phyloP scores from a whole-genome alignment of 257 asterid species.

The Rehmannia glutinosa region DNA sequence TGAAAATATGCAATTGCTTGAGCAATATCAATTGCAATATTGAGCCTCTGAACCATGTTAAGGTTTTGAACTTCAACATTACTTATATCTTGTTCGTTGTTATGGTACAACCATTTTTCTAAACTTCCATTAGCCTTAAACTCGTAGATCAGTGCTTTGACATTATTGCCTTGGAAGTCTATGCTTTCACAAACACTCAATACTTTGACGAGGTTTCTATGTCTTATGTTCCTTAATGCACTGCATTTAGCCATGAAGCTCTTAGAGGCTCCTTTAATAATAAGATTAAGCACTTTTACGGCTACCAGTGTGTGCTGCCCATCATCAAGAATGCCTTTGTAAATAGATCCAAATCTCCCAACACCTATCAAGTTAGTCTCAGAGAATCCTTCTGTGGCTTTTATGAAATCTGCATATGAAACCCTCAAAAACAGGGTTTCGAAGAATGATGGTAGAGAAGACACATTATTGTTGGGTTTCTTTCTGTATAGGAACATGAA shows the following conservation, averaged over 20 bases:
- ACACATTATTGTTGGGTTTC: background rate
- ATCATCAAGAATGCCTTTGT: conserved; percentile 18
- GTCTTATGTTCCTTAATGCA: conserved; percentile 19
- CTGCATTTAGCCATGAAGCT: conserved; percentile 27
- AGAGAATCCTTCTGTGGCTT: background rate
- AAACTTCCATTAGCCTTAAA: no score
- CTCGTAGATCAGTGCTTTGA: conserved; percentile 29
- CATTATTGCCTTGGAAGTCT: conserved; percentile 20
- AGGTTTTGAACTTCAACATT: no score
- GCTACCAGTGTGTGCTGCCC: background rate
- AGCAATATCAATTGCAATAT: no score
- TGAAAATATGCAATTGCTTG: no score
- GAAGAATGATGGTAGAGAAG: background rate
- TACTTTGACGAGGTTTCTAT: conserved; percentile 21
- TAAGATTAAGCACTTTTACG: conserved; percentile 19
- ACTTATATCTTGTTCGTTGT: no score
- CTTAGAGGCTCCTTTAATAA: conserved; percentile 20
- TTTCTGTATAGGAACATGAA: background rate
- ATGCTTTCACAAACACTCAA: conserved; percentile 29
- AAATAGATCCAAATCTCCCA: conserved; percentile 24
- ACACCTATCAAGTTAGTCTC: no score
- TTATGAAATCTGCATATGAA: background rate
- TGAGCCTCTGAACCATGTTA: no score
- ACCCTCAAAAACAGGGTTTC: background rate
- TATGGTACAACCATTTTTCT: no score